Evolutionary conservation across 768 basidiomycete genomes (phyloP), one percentile per base, ranked within the genome.

Genomic region (Amanita polypyramis): DNA sequence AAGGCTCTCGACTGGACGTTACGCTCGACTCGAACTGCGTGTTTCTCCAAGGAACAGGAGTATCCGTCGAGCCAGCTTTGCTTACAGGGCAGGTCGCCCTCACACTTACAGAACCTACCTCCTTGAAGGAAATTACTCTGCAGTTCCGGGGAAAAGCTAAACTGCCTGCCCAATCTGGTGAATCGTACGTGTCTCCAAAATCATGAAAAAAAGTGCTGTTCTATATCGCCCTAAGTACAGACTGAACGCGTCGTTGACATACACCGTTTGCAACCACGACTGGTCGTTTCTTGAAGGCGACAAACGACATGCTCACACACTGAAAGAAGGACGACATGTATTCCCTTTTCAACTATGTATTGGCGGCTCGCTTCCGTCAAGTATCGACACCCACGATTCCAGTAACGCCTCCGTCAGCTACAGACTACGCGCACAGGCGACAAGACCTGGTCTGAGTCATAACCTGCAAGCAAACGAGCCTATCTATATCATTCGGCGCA

Each of bases 261-360:
- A 80, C 58, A 68, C 76, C 36, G 64, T 93, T 36, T 85, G 84
- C 63, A 77, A 76, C 50, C 89, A 94, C 58, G 87, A 92, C 52
- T 94, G 90, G 92, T 85, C 87, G 12, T 94, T 96, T 69, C 80
- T 95, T 42, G 84, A 90, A 56, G 86, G 87, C 49, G 79, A 82
- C 56, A 85, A 80, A 63, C 74, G 72, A 35, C 82, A 85, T 58
- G 70, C 75, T 9, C 91, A 89, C 57, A 97, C 93, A 0, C 81
- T 97, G 61, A 96, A 97, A 67, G 91, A 93, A n/a, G 95, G 95
- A 11, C 81, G 80, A 30, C 95, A 98, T 60, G 66, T 80, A 20
- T 97, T 97, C 64, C 94, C 94, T 19, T 98, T 98, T 68, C 81
- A 82, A 55, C 76, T 96, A 50, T 79, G 84, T 51, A 70, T 97